A percentile compares a stretch with the other conserved stretches of the same genome.
Conservation (phyloP, 2,329 filamentous ascomycete species). For the Talaromyces sp. region DNA sequence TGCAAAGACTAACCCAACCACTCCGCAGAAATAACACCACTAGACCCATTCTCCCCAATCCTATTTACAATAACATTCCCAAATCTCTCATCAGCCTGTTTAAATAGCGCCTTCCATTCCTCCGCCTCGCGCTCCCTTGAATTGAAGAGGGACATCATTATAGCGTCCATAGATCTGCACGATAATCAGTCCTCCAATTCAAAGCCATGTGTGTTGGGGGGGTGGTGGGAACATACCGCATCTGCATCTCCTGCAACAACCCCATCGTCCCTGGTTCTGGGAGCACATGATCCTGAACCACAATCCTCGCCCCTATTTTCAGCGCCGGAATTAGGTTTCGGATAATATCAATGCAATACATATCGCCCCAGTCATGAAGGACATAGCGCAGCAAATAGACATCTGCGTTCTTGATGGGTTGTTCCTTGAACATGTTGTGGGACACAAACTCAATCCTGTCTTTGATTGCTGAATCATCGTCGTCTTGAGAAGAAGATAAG, state of each 20-base stretch:
- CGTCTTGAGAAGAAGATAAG: not conserved
- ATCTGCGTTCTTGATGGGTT: slow-evolving; percentile 32
- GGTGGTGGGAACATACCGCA: slow-evolving; percentile 21
- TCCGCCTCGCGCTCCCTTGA: slow-evolving; percentile 51
- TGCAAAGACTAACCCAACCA: not conserved
- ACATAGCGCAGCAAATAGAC: slow-evolving; percentile 41
- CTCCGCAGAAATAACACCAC: slow-evolving; percentile 18
- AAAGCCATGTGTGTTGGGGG: no score
- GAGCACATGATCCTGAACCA: slow-evolving; percentile 23
- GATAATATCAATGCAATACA: slow-evolving; percentile 39
- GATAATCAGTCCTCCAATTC: not conserved
- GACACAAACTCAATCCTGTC: slow-evolving; percentile 8
- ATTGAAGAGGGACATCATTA: slow-evolving; percentile 55
- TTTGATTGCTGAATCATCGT: not conserved
- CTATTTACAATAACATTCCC: not conserved
- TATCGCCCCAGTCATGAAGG: slow-evolving; percentile 44
- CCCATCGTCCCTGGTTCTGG: slow-evolving; percentile 23
- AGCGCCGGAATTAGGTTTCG: slow-evolving; percentile 31
- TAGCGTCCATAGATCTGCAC: slow-evolving; percentile 49
- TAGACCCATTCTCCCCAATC: slow-evolving; percentile 16
- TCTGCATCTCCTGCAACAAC: slow-evolving; percentile 18
- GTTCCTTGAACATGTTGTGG: slow-evolving; percentile 24
- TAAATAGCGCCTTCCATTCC: slow-evolving; percentile 51
- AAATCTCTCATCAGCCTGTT: slow-evolving; percentile 34
- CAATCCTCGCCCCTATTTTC: slow-evolving; percentile 20